Base-by-base conservation (phyloP, 2,329 filamentous ascomycete species). In the Rosellinia necatrix region DNA sequence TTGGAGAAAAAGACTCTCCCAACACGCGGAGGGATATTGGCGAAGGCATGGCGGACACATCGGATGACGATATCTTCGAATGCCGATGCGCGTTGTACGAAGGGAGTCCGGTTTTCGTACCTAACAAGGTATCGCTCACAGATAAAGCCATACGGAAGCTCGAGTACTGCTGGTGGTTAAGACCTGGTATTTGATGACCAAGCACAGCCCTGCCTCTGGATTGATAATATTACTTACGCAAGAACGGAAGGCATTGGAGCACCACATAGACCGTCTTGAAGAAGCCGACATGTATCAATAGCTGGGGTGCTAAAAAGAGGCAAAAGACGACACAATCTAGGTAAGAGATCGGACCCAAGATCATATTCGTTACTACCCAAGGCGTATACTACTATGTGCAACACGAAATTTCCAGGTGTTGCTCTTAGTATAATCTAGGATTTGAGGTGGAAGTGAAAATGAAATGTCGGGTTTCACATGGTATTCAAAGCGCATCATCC, bases 1-100 rank as follows among this genome's bases (percentile, higher is more conserved):
- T 87, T 91, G 6, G 85, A 88, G 70, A 94, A 91, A 77, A 94
- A 93, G 13, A 92, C 85, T 34, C 87, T 81, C 4, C 86, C 87
- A 22, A 93, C 81, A 29, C 75, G 78, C 7, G 88, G 80, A 2
- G 88, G 87, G 61, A 93, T 84, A 59, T 83, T 81, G 22, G 85
- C 82, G 68, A 93, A 93, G 12, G 88, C 88, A 77, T 89, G 92
- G 49, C 89, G 82, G 30, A 94, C 88, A 67, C 87, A 91, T 56
- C 89, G 82, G 56, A 93, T 81, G 44, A 92, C 88, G 38, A 91
- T 71, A 68, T 92, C 89, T 70, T 93, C 89, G 67, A 92, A 93
- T 1, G 83, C 74, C 3, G 86, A 85, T n/a, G 89, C 84, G 50
- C 80, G 79, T 63, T 81, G 84, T n/a, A 87, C 82, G 63, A 92